These are phyloP conservation scores for Prunella vulgaris DNA, from an alignment of 257 asterid genomes.

Conservation along the genomic window DNA sequence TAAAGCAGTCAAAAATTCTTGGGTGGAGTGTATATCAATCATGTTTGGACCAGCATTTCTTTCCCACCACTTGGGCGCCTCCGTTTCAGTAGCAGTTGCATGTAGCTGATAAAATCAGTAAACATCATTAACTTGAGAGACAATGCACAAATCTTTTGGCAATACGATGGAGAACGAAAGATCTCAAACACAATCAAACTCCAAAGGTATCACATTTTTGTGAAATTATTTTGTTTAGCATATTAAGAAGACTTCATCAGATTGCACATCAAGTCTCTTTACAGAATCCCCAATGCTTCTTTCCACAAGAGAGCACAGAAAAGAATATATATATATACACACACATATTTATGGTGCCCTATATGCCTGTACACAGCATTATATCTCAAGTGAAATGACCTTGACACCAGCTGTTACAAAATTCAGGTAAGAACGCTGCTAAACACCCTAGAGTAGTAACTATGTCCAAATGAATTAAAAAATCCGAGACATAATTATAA, in stretches of 20 bases:
- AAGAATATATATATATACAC: too few species aligned
- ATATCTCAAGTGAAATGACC: neutral
- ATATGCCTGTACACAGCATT: neutral
- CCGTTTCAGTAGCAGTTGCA: conserved; percentile 59
- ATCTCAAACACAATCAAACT: conserved; percentile 1
- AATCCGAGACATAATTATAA: neutral
- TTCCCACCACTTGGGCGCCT: conserved; percentile 92
- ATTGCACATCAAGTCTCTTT: conserved; percentile 4
- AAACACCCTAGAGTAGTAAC: neutral
- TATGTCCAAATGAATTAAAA: neutral
- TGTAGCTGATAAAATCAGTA: conserved; percentile 37
- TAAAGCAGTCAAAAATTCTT: conserved; percentile 67
- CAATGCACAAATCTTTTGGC: neutral
- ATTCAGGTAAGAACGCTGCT: too few species aligned
- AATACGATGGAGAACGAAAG: neutral
- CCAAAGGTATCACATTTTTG: conserved; percentile 1
- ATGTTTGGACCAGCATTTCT: conserved; percentile 81
- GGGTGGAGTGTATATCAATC: conserved; percentile 81
- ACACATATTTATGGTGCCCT: too few species aligned
- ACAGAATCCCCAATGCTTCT: neutral
- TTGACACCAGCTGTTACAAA: too few species aligned
- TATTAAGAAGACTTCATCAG: conserved; percentile 1
- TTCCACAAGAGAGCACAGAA: neutral
- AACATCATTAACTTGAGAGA: conserved; percentile 10
- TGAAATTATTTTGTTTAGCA: neutral